Evolutionary conservation across 768 basidiomycete species (phyloP), one percentile per base, ranked within the genome.

Genomic region (Lyophyllum shimeji): DNA sequence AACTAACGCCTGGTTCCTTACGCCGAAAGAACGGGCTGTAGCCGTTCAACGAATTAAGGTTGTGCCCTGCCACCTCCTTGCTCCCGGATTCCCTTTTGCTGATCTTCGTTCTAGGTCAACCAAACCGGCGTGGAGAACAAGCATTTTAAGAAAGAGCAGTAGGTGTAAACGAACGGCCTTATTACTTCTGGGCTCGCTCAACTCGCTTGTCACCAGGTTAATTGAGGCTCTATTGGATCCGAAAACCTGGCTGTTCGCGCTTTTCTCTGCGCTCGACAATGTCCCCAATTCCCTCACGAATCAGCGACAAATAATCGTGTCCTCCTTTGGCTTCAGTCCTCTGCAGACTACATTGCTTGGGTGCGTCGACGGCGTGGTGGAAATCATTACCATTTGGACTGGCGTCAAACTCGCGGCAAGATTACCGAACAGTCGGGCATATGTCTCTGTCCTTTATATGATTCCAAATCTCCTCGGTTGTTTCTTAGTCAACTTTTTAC

Each of bases 41-140:
- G 89, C 89, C 0, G 75, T 90, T 21, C 77, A 74, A 48, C 81
- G 89, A 7, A 79, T 90, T 55, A 85, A 85, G 75, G 85, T 84
- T 44, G 18, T 29, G 55, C 24, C 11, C 4, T 25, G 17, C 21
- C 37, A 18, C 24, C 27, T 3, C 29, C 27, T 40, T 8, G 3
- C 27, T 3, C 29, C 27, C 33, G 13, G 3, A 27, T 23, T 27
- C 20, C 3, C 11, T 25, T 13, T 23, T 2, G 31, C 7, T 40
- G 40, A 47, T 29, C 21, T 7, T 12, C 7, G 46, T 25, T 0
- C 11, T 21, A 63, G 62, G 57, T 57, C n/a, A 65, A 65, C 54
- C 50, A 92, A 81, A 87, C 87, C 0, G 90, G 90, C 27, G 81
- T 90, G 9, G 90, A 91, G 70, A 91, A 89, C 65, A 93, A 92